Evolutionary conservation across 352 stramenopile genomes (phyloP).

Genomic region (Phytophthora meadii): DNA sequence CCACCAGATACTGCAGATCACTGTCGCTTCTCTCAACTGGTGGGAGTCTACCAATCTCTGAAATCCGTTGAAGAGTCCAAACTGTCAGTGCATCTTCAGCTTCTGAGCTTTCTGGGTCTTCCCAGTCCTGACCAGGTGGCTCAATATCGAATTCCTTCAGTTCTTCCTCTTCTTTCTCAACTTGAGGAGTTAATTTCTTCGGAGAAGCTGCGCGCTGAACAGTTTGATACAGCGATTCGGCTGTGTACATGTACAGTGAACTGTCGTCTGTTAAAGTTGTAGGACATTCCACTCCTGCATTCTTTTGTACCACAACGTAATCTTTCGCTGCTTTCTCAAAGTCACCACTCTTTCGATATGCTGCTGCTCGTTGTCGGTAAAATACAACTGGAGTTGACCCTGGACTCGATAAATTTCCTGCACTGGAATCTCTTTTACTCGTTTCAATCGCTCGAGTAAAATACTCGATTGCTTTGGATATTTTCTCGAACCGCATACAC

Average conservation of each 20-base stretch:
- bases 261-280: conserved; percentile 10
- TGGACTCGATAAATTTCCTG: not conserved
- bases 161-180: conserved; percentile 5
- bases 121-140: not conserved
- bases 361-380: conserved; percentile 60
- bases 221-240: conserved; percentile 25
- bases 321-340: conserved; percentile 72
- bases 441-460: conserved; percentile 51
- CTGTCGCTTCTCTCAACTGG: conserved; percentile 33
- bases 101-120: conserved; percentile 8
- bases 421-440: conserved; percentile 26
- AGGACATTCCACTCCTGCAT: not conserved
- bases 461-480: conserved; percentile 50
- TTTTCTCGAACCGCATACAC: conserved; percentile 44
- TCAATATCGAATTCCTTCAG: conserved; percentile 4
- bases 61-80: conserved; percentile 33
- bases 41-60: conserved; percentile 33
- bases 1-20: conserved; percentile 50
- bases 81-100: conserved; percentile 28
- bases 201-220: conserved; percentile 3
- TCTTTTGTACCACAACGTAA: conserved; percentile 40
- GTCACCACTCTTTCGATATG: conserved; percentile 61
- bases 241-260: conserved; percentile 26
- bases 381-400: conserved; percentile 39
- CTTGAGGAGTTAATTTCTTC: conserved; percentile 1